Conservation (phyloP, 2,329 filamentous ascomycete species). For the Nannizziopsis barbatae region DNA sequence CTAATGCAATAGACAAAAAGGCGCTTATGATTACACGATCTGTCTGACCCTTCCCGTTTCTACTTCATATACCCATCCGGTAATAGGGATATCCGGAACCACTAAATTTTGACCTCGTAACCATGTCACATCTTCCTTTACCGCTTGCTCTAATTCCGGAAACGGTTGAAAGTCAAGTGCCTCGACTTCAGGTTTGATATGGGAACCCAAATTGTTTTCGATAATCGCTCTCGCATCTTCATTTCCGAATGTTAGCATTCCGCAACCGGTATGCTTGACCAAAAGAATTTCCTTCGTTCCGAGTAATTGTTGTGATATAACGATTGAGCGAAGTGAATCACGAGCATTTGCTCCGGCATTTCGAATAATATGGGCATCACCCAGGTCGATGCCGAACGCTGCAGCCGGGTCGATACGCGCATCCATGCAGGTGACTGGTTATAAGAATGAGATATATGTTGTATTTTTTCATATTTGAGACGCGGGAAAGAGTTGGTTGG, state of each 20-base stretch:
- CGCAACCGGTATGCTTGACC: constrained; percentile 63
- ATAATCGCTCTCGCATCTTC: constrained; percentile 46
- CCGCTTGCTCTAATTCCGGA: constrained; percentile 50
- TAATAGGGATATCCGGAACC: constrained; percentile 52
- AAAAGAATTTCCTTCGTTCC: constrained; percentile 64
- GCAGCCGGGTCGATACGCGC: constrained; percentile 57
- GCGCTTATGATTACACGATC: constrained; percentile 30
- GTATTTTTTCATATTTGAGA: neutral
- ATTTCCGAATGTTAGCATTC: constrained; percentile 60
- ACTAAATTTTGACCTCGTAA: constrained; percentile 47
- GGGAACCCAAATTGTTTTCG: constrained; percentile 46
- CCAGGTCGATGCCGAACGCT: constrained; percentile 59
- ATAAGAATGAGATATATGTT: constrained; percentile 4
- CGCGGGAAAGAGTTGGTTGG: neutral
- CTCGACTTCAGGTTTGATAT: constrained; percentile 37
- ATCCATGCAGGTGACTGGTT: constrained; percentile 67
- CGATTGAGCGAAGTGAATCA: constrained; percentile 60
- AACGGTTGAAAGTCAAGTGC: constrained; percentile 57
- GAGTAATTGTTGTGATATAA: constrained; percentile 70
- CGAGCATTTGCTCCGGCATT: constrained; percentile 58
- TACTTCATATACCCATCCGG: constrained; percentile 68
- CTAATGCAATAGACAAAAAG: neutral
- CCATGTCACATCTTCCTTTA: constrained; percentile 54
- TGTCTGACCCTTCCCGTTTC: constrained; percentile 54
- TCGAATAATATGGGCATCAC: constrained; percentile 68